Conservation (phyloP, 306 rosid species). For the Lathyrus sativus region DNA sequence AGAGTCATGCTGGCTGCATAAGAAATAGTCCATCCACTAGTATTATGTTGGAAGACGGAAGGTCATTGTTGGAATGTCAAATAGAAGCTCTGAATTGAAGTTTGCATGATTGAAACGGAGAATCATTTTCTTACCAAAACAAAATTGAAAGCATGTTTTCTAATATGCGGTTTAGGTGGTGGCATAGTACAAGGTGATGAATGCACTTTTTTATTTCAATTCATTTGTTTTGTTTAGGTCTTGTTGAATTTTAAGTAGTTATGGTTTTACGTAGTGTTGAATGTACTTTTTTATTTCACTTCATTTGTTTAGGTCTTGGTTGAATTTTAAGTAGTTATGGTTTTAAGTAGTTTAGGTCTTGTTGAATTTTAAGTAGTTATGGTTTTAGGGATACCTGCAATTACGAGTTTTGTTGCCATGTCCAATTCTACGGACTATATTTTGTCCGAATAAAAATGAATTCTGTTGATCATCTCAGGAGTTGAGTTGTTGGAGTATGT, state of each 20-base stretch:
- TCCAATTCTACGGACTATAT: no score
- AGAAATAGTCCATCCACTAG: conserved; percentile 58
- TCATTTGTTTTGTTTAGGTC: conserved; percentile 50
- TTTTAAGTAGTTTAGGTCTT: no score
- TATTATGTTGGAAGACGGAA: conserved; percentile 64
- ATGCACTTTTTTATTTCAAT: conserved; percentile 64
- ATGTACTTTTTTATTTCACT: no score
- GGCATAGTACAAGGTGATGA: conserved; percentile 52
- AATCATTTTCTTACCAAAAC: background rate
- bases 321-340: background rate
- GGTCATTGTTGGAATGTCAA: conserved; percentile 55
- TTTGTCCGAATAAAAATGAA: no score
- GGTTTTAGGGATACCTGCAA: no score
- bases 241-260: conserved; percentile 3
- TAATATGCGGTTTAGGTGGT: conserved; percentile 55
- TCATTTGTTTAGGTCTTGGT: no score
- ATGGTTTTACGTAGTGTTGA: no score
- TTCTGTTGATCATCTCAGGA: no score
- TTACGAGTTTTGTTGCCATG: no score
- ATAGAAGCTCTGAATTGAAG: background rate
- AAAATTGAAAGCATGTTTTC: conserved; percentile 33
- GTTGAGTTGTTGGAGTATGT: no score
- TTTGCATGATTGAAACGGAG: background rate
- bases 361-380: no score
- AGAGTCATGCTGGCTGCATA: conserved; percentile 60